Percentiles rank a stretch among this genome's conserved stretches.
These are phyloP conservation scores for Talaromyces islandicus DNA, from an alignment of 2,329 filamentous ascomycete species.

Conservation along the genomic window DNA sequence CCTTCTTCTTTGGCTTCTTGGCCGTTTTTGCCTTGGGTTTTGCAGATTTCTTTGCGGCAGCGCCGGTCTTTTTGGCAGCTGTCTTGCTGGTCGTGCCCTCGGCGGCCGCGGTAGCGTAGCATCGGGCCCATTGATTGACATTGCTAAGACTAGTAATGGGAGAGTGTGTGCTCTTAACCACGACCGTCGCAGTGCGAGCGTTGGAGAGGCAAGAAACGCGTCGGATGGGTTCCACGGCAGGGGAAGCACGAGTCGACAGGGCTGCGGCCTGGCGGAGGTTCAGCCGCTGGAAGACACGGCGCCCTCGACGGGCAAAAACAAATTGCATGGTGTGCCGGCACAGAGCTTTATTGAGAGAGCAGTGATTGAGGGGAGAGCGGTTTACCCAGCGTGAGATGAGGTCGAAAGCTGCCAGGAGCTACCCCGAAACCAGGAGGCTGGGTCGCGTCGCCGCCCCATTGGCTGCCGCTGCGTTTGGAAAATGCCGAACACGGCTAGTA, in stretches of 20 bases:
- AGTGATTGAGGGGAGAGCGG: background rate
- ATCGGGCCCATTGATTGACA: conserved; percentile 14
- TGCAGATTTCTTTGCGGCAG: conserved; percentile 15
- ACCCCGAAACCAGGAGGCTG: conserved; percentile 6
- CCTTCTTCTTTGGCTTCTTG: conserved; percentile 19
- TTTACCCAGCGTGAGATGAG: background rate
- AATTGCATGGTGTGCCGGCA: conserved; percentile 23
- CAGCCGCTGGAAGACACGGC: conserved; percentile 25
- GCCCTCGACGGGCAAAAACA: conserved; percentile 24
- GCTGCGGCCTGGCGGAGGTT: conserved; percentile 18
- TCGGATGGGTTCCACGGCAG: conserved; percentile 18
- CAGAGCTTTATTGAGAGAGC: background rate
- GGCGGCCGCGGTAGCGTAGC: conserved; percentile 25
- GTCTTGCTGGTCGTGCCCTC: conserved; percentile 18
- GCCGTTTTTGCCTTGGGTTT: conserved; percentile 14
- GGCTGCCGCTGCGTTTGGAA: conserved; percentile 7
- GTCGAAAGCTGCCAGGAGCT: background rate
- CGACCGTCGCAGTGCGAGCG: conserved; percentile 12
- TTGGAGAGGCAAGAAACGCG: conserved; percentile 19
- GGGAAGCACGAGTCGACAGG: conserved; percentile 21
- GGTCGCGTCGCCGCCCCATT: conserved; percentile 2
- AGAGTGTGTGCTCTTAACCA: conserved; percentile 11
- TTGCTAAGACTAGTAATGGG: conserved; percentile 5
- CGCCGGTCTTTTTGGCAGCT: background rate
- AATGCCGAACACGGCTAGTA: conserved; percentile 10